Evolutionary conservation across 768 basidiomycete genomes (phyloP), one percentile per base, ranked within the genome.

Genomic region (Phylloporus scabripes): DNA sequence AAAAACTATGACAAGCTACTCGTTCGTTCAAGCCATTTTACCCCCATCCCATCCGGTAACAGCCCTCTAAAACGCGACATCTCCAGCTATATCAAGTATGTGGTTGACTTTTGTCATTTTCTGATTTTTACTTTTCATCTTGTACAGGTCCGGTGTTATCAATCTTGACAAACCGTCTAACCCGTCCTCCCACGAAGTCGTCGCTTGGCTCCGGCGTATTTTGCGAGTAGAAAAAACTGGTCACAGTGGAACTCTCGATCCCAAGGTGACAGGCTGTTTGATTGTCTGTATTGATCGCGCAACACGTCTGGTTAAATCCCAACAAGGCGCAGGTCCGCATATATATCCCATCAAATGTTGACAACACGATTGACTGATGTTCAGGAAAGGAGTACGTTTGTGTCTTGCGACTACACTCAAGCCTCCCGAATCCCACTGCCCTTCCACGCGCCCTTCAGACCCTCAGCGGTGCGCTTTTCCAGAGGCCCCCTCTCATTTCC

Each of bases 161-260:
- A 99, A 99, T 73, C 78, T 99, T 57, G 96, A 99, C 80, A 99
- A 99, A 65, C 96, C 96, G 20, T 97, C 95, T 28, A 99, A 98
- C 71, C 95, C 95, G 4, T 96, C 94, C 15, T 95, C 94, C 5
- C 96, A 99, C 70, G 96, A 99, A 76, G 96, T 99, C 46, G 96
- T 99, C 57, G 96, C 96, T 14, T 99, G 96, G 96, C 72, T 99
- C 54, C 81, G 94, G 59, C 82, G 96, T n/a, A 99, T 99, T 55
- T 70, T 99, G 46, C 84, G 94, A 18, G 92, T 88, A 21, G 96
- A 98, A 70, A 98, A 99, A 73, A 99, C 96, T 0, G 96, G 96
- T 36, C 96, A 99, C 72, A 96, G 93, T 51, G 96, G 96, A 57
- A 99, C 96, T 38, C 80, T 99, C 41, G 96, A 99, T 68, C 96